Conservation (phyloP, 805 yeast genomes). For the Cephaloascus fragrans region DNA sequence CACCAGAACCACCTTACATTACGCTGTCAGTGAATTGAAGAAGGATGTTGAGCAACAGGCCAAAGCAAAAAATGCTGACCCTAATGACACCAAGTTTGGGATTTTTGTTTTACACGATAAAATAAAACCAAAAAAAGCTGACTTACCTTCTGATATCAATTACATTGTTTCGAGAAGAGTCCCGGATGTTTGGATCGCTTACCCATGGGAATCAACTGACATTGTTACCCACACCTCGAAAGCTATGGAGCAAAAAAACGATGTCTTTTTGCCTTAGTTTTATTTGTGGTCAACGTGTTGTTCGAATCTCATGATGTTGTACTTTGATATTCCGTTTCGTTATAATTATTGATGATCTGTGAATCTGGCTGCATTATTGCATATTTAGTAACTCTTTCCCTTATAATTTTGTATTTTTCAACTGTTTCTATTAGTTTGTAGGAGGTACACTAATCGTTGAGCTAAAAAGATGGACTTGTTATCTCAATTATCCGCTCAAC, state of each 20-base stretch:
- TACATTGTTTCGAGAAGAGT: constrained; percentile 70
- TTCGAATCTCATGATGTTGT: no score
- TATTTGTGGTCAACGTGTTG: no score
- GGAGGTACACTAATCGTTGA: no score
- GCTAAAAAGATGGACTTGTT: no score
- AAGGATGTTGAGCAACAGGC: constrained; percentile 60
- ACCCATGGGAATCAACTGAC: constrained; percentile 79
- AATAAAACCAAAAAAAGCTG: constrained; percentile 61
- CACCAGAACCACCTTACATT: constrained; percentile 76
- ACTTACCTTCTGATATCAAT: constrained; percentile 54
- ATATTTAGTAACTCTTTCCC: no score
- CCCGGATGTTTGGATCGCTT: constrained; percentile 78
- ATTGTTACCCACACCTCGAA: constrained; percentile 62
- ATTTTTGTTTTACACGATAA: constrained; percentile 75
- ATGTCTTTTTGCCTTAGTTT: constrained; percentile 32
- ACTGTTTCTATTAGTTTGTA: no score
- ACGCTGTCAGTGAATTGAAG: constrained; percentile 65
- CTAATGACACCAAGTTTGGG: constrained; percentile 47
- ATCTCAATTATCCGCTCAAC: no score
- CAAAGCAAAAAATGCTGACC: constrained; percentile 28
- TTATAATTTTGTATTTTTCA: no score
- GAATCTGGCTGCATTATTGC: no score
- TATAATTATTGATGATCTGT: no score
- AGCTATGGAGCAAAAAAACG: constrained; percentile 72
- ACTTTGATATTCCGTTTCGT: no score